These are phyloP conservation scores for Lepiota subincarnata DNA, from an alignment of 768 basidiomycete genomes.

Conservation along the genomic window DNA sequence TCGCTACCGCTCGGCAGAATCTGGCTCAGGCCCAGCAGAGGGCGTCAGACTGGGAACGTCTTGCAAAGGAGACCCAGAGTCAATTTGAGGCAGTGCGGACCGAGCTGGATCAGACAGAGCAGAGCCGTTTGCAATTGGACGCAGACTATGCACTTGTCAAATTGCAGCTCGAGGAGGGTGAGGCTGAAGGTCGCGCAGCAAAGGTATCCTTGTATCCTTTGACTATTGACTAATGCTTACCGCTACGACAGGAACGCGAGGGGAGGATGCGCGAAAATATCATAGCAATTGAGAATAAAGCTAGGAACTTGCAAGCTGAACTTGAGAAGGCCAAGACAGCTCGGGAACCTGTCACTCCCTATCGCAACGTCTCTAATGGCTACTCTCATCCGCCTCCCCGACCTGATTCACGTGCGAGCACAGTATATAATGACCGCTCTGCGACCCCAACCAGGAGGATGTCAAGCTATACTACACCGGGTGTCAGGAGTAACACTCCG, in stretches of 20 bases:
- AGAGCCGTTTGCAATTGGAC: constrained; percentile 60
- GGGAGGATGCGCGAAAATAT: constrained; percentile 65
- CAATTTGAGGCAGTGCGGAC: constrained; percentile 57
- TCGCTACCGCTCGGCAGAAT: constrained; percentile 54
- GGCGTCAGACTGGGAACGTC: constrained; percentile 77
- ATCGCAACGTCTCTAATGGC: constrained; percentile 36
- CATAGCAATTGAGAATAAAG: constrained; percentile 54
- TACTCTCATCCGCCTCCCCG: constrained; percentile 46
- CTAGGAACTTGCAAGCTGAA: constrained; percentile 54
- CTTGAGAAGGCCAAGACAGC: constrained; percentile 44
- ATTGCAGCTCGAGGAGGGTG: constrained; percentile 72
- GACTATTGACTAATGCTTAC: not conserved
- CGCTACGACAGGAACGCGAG: constrained; percentile 58
- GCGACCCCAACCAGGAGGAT: constrained; percentile 42
- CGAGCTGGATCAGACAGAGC: constrained; percentile 64
- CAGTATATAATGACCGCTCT: constrained; percentile 48
- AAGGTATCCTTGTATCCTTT: constrained; percentile 41
- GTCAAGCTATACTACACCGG: constrained; percentile 23
- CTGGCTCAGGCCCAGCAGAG: constrained; percentile 74
- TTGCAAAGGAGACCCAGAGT: constrained; percentile 65
- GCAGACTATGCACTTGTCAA: constrained; percentile 64
- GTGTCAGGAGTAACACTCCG: constrained; percentile 32
- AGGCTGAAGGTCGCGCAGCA: constrained; percentile 61
- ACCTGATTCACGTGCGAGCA: constrained; percentile 75
- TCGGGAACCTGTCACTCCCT: constrained; percentile 25